Base-by-base conservation (phyloP, 306 rosid genomes). In the Rosa rugosa region DNA sequence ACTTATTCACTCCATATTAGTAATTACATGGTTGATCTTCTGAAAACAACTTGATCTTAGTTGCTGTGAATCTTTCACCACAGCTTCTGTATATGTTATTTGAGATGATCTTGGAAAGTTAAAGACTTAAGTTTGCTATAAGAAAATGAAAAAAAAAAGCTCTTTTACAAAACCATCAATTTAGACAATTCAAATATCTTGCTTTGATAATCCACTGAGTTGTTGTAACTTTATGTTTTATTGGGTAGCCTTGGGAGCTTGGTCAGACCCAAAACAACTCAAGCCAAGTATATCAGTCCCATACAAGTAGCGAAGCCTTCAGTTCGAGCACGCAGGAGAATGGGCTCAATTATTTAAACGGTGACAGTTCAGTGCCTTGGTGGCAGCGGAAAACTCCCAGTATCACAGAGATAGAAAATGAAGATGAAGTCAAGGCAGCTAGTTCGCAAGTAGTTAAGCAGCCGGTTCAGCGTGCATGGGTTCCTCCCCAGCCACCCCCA, bases 401-500 rank as follows among this genome's bases (percentile, higher is more conserved):
- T 82, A 83, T 90, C 84, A 79, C 87, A 40, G 96, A 96, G 84
- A 72, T 90, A 50, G 96, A 87, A 20, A 83, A 81, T 64, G 90
- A 83, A 80, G 76, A 79, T 72, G 96, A 83, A 64, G 71, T 76
- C 67, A 93, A 84, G 75, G 86, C 71, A 68, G 87, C 88, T 68
- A 89, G 69, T 80, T 90, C 87, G 65, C 88, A 53, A 44, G 87
- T 93, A 4, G 69, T 85, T 72, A 88, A 80, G 77, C 78, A 82
- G 75, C 78, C 78, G 12, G 57, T 60, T 31, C 79, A 76, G 72
- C 96, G 96, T 5, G 31, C 56, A 6, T 96, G 99, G 99, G 98
- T 91, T 82, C 98, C 99, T 71, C 98, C 99, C 77, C 98, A 86
- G 87, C 94, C 98, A 53, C 99, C 98, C 47, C 96, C 97, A 0